A percentile compares a stretch with the other conserved stretches of the same genome.
phyloP scores from a whole-genome alignment of 257 asterid genomes.

The Vinca minor region DNA sequence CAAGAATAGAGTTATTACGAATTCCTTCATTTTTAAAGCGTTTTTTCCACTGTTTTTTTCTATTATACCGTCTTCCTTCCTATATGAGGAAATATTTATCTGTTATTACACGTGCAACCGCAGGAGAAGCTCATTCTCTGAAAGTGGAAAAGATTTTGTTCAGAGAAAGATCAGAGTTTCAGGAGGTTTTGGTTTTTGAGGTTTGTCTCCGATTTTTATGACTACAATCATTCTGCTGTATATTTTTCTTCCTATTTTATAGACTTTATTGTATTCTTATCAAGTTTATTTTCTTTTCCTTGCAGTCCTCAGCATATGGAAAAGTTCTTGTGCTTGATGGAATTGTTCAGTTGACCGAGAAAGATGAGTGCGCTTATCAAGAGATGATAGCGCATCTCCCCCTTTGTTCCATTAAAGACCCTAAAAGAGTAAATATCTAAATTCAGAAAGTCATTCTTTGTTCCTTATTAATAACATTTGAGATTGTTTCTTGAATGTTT shows the following conservation, averaged over 20 bases:
- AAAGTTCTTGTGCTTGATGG: conserved; percentile 93
- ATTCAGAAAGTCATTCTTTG: neutral
- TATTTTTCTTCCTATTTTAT: conserved; percentile 5
- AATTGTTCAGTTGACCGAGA: conserved; percentile 96
- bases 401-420: conserved; percentile 82
- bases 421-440: conserved; percentile 50
- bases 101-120: conserved; percentile 4
- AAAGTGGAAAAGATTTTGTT: conserved; percentile 70
- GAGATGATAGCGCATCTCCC: conserved; percentile 98
- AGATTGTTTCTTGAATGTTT: neutral
- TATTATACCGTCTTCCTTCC: neutral
- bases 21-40: neutral
- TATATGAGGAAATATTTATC: neutral
- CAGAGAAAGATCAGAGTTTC: conserved; percentile 70
- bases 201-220: conserved; percentile 33
- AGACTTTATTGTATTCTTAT: conserved; percentile 1
- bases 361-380: conserved; percentile 97
- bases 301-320: conserved; percentile 77
- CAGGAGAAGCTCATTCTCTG: conserved; percentile 94
- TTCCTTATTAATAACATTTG: neutral
- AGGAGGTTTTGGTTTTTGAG: conserved; percentile 94
- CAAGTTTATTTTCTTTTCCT: conserved; percentile 1
- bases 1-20: neutral
- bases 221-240: neutral
- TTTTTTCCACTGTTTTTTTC: neutral